Conservation (phyloP, 2,329 filamentous ascomycete genomes). For the Xylaria multiplex region DNA sequence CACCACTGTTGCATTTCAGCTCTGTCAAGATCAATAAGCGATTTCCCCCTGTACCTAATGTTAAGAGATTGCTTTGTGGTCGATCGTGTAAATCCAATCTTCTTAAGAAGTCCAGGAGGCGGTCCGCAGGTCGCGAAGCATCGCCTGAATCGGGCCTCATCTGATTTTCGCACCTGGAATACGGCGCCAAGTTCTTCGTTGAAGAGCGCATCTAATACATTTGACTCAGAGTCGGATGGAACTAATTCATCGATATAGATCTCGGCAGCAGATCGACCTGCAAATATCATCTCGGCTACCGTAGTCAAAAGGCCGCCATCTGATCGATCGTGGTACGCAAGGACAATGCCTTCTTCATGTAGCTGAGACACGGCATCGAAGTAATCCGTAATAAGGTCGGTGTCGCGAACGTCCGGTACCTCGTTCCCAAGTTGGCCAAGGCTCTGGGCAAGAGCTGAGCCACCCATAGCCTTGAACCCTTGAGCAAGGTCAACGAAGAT, state of each 20-base stretch:
- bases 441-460: conserved; percentile 89
- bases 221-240: conserved; percentile 68
- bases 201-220: conserved; percentile 83
- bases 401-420: conserved; percentile 85
- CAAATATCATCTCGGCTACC: conserved; percentile 97
- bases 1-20: conserved; percentile 85
- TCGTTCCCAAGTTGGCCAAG: conserved; percentile 87
- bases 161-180: conserved; percentile 88
- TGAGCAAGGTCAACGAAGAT: conserved; percentile 91
- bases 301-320: conserved; percentile 60
- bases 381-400: conserved; percentile 84
- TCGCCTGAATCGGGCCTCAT: conserved; percentile 85
- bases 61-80: conserved; percentile 78
- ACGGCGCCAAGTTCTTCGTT: conserved; percentile 96
- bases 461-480: conserved; percentile 84
- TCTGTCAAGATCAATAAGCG: conserved; percentile 76
- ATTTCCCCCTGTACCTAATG: conserved; percentile 75
- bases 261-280: conserved; percentile 87
- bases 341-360: conserved; percentile 59
- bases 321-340: conserved; percentile 38
- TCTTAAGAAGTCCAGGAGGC: conserved; percentile 81
- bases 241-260: conserved; percentile 81
- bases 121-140: conserved; percentile 93
- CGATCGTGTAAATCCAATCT: conserved; percentile 80
- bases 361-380: conserved; percentile 83